Evolutionary conservation across 495 filamentous ascomycete species (phyloP).

Genomic region (Delitschia confertaspora): DNA sequence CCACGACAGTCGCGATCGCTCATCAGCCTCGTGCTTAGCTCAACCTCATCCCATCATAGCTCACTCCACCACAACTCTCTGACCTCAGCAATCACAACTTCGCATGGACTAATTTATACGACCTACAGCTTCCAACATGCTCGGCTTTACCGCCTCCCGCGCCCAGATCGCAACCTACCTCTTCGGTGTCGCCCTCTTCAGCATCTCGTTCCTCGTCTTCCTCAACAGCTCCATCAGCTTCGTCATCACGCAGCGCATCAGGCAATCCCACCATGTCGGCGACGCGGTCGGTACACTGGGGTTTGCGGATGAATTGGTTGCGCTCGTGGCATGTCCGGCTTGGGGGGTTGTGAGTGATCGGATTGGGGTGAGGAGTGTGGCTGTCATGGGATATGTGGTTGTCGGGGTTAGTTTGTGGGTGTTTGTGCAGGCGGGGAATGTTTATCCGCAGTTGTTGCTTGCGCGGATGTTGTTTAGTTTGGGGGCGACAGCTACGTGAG

Average conservation of each 20-base stretch:
- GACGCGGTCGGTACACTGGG: constrained; percentile 89
- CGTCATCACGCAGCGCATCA: constrained; percentile 85
- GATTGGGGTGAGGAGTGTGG: constrained; percentile 66
- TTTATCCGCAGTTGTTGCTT: constrained; percentile 83
- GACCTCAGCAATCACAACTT: not conserved
- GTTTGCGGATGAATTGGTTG: constrained; percentile 91
- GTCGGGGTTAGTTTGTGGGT: constrained; percentile 67
- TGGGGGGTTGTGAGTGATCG: constrained; percentile 92
- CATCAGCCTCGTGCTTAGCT: too few species aligned
- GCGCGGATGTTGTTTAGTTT: constrained; percentile 81
- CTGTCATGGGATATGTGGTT: constrained; percentile 65
- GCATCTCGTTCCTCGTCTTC: constrained; percentile 95
- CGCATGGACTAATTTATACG: not conserved
- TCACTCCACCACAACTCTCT: not conserved
- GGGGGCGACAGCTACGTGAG: constrained; percentile 75
- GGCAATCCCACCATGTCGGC: constrained; percentile 64
- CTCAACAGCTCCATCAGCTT: constrained; percentile 91
- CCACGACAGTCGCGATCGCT: too few species aligned
- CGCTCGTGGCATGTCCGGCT: constrained; percentile 76
- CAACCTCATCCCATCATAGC: too few species aligned
- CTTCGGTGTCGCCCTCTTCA: constrained; percentile 82
- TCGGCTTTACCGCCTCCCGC: constrained; percentile 53
- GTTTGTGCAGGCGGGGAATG: constrained; percentile 75
- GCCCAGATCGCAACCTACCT: constrained; percentile 78
- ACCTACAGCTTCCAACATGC: constrained; percentile 16